Evolutionary conservation across 2,329 filamentous ascomycete genomes (phyloP), one percentile per base, ranked within the genome.

Genomic region (Epichloe gansuensis): DNA sequence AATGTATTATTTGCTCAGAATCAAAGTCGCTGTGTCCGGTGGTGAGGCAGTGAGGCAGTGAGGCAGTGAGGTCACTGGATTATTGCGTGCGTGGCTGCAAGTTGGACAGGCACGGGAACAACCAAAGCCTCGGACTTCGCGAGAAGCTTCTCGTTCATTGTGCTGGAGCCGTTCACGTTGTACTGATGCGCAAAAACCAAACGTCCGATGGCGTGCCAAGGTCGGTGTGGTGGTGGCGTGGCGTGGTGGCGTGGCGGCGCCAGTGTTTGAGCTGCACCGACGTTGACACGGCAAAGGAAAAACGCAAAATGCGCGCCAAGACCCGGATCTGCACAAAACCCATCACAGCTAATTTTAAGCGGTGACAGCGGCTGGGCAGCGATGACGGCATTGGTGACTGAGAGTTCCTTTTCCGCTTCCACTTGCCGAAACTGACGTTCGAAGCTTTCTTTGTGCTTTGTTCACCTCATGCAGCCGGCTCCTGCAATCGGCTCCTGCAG

Each of bases 291-390:
- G 17, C 17, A 21, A 21, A 21, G 17, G 17, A 21, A 21, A 21
- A 21, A 21, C 17, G 17, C 17, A 21, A 21, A 21, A 21, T 5
- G n/a, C 41, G 41, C 41, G 41, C 41, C 41, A 13, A 43, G 1
- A 17, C 5, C 45, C 23, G 37, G 50, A 44, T 43, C 56, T 57
- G 55, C 55, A 51, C 39, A 47, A 28, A 25, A 34, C 50, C 17
- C 55, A 54, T 56, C 48, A 57, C 54, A 52, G 56, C 52, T 50
- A n/a, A n/a, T n/a, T n/a, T n/a, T n/a, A 52, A 55, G 41, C 49
- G 38, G 44, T 44, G 47, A 15, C 13, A 21, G 47, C 21, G 37
- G n/a, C 31, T 11, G 13, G 47, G 12, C 41, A 46, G 46, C 7
- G 41, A 39, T 12, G 46, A 38, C 31, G 5, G 23, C 41, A 39